Evolutionary conservation across 306 rosid genomes (phyloP), one percentile per base, ranked within the genome.

Genomic region (Fragaria nilgerrensis): DNA sequence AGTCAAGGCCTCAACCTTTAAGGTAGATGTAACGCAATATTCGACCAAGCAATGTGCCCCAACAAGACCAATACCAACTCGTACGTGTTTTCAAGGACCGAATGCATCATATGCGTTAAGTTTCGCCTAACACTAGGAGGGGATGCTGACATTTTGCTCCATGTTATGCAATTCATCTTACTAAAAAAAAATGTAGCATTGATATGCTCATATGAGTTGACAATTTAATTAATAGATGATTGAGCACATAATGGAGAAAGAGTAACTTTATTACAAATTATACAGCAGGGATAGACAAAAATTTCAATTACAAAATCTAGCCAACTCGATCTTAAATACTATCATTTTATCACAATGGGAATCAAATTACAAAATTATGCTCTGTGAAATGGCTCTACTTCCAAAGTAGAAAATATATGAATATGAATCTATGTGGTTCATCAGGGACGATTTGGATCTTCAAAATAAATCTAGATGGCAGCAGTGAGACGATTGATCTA

Each of bases 251-350:
- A 9, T 9, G 59, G 74, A 50, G 41, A 29, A 20, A 55, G 71
- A 45, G 23, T 6, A 7, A 56, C 55, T 14, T 77, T 77, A 68
- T 77, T 69, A 12, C 70, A 77, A 43, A n/a, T 10, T 68, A 45
- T 29, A 29, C 37, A 16, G 45, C 2, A 43, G 23, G 25, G 14
- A 68, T 25, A 52, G 58, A 29, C 48, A 52, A 7, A 34, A 61
- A 53, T 41, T 82, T 75, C 81, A 82, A 84, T 77, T 76, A 74
- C 77, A 77, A 67, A 82, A 84, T 73, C 69, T 56, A 81, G 43
- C 80, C 70, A 70, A 75, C 55, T 70, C 36, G 4, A 3, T 32
- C 80, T 66, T 78, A 71, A 76, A 62, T 45, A 62, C 67, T 71
- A 70, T 7, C 70, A 69, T 68, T 81, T 73, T 45, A 64, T 73